Conservation (phyloP, 257 asterid genomes). For the Striga asiatica region DNA sequence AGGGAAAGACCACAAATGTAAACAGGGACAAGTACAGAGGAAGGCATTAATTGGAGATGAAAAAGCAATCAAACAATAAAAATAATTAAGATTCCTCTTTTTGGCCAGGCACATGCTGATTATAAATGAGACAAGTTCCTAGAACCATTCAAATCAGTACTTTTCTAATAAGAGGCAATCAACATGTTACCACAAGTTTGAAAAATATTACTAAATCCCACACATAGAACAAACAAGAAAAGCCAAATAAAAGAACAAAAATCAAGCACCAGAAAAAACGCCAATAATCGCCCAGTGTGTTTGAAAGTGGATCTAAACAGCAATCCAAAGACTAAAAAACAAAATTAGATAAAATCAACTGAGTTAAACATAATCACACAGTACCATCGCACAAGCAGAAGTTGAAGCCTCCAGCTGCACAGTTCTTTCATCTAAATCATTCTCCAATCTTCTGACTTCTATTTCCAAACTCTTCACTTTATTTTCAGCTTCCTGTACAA, state of each 20-base stretch:
- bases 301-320: too few relatives aligned
- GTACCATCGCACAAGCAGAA: constrained; percentile 55
- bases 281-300: constrained; percentile 20
- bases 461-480: constrained; percentile 59
- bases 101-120: constrained; percentile 22
- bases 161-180: constrained; percentile 29
- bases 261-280: constrained; percentile 23
- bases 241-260: constrained; percentile 25
- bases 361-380: neutral
- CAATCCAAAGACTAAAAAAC: constrained; percentile 2
- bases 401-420: constrained; percentile 49
- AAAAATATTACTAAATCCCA: constrained; percentile 19
- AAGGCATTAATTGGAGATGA: constrained; percentile 17
- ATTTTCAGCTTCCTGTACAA: constrained; percentile 57
- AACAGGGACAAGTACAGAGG: constrained; percentile 8
- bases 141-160: constrained; percentile 32
- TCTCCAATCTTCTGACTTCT: constrained; percentile 51
- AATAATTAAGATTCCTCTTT: constrained; percentile 27
- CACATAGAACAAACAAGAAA: constrained; percentile 50
- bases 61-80: constrained; percentile 5
- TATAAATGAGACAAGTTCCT: constrained; percentile 32
- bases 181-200: constrained; percentile 14
- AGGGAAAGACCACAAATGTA: neutral
- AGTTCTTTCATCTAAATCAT: constrained; percentile 51
- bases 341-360: neutral